Percentiles rank a stretch among this genome's conserved stretches.
Conservation (phyloP, 768 basidiomycete species). For the Aureoboletus auriporus region DNA sequence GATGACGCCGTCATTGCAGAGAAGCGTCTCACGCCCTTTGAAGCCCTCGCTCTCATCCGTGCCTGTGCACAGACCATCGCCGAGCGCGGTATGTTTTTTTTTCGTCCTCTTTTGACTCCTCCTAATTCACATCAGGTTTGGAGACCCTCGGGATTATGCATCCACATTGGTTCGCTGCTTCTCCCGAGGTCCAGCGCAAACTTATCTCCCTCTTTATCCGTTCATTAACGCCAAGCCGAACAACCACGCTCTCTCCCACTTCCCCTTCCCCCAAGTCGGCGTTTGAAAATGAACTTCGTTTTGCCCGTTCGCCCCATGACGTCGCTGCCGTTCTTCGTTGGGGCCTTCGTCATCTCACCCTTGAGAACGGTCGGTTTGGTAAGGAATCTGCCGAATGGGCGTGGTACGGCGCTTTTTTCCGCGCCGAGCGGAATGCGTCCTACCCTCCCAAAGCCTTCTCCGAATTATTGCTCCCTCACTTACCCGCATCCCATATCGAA, state of each 20-base stretch:
- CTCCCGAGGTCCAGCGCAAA: slow-evolving; percentile 59
- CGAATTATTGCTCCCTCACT: slow-evolving; percentile 51
- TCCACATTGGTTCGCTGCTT: slow-evolving; percentile 79
- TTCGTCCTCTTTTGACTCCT: slow-evolving; percentile 2
- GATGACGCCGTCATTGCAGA: slow-evolving; percentile 54
- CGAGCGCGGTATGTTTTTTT: slow-evolving; percentile 49
- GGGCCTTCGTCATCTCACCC: slow-evolving; percentile 69
- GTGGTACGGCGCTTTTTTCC: slow-evolving; percentile 68
- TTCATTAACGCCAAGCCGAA: slow-evolving; percentile 49
- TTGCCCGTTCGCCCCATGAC: slow-evolving; percentile 68
- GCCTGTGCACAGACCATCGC: slow-evolving; percentile 66
- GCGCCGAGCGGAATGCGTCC: slow-evolving; percentile 52
- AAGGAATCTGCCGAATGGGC: slow-evolving; percentile 47
- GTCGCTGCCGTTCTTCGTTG: slow-evolving; percentile 78
- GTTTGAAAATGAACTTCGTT: slow-evolving; percentile 64
- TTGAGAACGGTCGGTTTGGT: slow-evolving; percentile 60
- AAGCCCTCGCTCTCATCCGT: slow-evolving; percentile 61
- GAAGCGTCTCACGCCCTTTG: slow-evolving; percentile 54
- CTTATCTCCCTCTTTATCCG: slow-evolving; percentile 70
- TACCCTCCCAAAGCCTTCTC: slow-evolving; percentile 66
- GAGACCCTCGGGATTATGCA: slow-evolving; percentile 83
- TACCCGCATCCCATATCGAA: slow-evolving; percentile 56
- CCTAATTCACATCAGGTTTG: slow-evolving; percentile 45
- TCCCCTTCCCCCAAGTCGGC: slow-evolving; percentile 42
- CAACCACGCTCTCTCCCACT: slow-evolving; percentile 49